Evolutionary conservation across 2,329 filamentous ascomycete genomes (phyloP).

Genomic region (Remersonia thermophila): DNA sequence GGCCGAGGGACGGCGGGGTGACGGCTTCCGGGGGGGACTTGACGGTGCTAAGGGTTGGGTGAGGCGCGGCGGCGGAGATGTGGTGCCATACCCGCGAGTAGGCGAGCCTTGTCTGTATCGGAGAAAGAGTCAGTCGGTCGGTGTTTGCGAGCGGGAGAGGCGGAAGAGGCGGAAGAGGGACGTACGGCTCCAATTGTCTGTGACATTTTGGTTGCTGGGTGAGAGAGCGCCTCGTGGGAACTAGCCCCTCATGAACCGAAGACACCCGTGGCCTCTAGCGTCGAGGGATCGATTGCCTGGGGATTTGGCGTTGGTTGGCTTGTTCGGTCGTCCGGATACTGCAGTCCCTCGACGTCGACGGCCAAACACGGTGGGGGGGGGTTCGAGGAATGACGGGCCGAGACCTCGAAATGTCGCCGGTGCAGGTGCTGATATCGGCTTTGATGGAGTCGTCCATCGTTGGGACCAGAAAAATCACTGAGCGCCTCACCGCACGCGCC

Average conservation of each 20-base stretch:
- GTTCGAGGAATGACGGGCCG: too few species aligned
- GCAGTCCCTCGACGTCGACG: too few species aligned
- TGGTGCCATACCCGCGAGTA: conserved; percentile 95
- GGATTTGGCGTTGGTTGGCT: too few species aligned
- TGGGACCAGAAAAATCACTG: too few species aligned
- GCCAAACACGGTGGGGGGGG: too few species aligned
- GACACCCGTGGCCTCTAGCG: too few species aligned
- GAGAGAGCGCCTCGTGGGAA: conserved; percentile 17
- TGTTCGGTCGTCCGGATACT: too few species aligned
- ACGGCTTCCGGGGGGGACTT: conserved; percentile 38
- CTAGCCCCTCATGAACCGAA: conserved; percentile 21
- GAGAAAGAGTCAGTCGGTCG: background rate
- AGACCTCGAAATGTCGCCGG: too few species aligned
- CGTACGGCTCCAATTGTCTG: conserved; percentile 65
- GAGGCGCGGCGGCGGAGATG: conserved; percentile 56
- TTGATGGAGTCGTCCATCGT: too few species aligned
- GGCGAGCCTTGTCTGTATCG: conserved; percentile 71
- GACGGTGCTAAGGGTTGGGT: conserved; percentile 43
- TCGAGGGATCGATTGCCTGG: too few species aligned
- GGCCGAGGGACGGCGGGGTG: conserved; percentile 70
- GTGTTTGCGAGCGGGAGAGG: conserved; percentile 1
- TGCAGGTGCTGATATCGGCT: too few species aligned
- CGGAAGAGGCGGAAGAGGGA: conserved; percentile 4
- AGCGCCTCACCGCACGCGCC: too few species aligned
- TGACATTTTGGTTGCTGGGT: conserved; percentile 46